Evolutionary conservation across 805 yeast species (phyloP), one percentile per base, ranked within the genome.

Genomic region (Wickerhamiella azyma): DNA sequence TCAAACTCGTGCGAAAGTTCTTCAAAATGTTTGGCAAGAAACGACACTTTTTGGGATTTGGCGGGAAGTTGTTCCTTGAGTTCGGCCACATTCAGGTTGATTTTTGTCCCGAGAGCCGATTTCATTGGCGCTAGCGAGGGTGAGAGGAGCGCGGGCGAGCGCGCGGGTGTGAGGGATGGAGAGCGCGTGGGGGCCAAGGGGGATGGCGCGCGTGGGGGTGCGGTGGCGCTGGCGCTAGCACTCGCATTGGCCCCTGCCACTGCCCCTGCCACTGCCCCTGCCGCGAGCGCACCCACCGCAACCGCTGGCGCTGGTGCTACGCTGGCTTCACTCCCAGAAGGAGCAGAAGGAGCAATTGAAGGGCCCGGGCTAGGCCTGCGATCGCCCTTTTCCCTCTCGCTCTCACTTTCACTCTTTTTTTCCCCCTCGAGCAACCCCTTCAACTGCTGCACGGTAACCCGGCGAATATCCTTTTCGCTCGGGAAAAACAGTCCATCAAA

Each of bases 391-490:
- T 38, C 17, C 14, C 39, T 18, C 14, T 30, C 14, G 10, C 10
- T n/a, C 5, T 26, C 19, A 17, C 10, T 8, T 18, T 18, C 11
- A 11, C 39, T 10, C 30, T 48, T 46, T n/a, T 41, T 48, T 26
- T 50, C 56, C 11, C 55, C 38, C 43, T 53, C 46, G 43, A 75
- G 63, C 53, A 89, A 69, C 53, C 79, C 81, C 50, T 79, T 76
- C 55, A 89, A 66, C 58, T 89, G 97, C 54, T 80, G 79, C 3
- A 94, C 82, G 1, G 98, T 88, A 38, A 92, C 83, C 51, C 85
- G 71, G 5, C 94, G 79, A 53, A 92, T 83, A 69, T 92, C 98
- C 56, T 80, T 84, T 60, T 92, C 97, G 8, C 94, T 77, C 1
- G 97, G 97, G 49, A 89, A 71, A 58, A 74, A 92, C 17, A 71